These are phyloP conservation scores for Metschnikowia corniflorae DNA, from an alignment of 805 yeast species.

Conservation along the genomic window DNA sequence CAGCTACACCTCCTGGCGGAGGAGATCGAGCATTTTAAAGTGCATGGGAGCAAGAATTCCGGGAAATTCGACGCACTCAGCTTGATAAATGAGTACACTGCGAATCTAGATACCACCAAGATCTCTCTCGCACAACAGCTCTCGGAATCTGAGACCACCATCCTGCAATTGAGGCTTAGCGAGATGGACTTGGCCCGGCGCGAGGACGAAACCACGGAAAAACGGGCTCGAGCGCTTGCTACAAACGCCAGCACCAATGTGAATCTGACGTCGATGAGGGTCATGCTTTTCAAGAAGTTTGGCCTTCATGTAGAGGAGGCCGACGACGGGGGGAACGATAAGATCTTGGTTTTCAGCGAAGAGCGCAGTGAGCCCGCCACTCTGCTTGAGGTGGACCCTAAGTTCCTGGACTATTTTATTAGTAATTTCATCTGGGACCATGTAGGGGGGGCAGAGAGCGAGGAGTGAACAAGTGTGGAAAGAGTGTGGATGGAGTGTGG, in stretches of 20 bases:
- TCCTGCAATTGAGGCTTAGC: constrained; percentile 30
- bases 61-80: constrained; percentile 22
- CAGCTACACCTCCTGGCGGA: constrained; percentile 19
- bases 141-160: constrained; percentile 45
- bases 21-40: constrained; percentile 18
- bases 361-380: constrained; percentile 44
- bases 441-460: constrained; percentile 17
- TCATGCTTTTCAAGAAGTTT: constrained; percentile 56
- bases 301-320: constrained; percentile 49
- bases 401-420: constrained; percentile 64
- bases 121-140: constrained; percentile 50
- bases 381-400: constrained; percentile 48
- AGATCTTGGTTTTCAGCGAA: constrained; percentile 46
- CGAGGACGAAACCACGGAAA: constrained; percentile 34
- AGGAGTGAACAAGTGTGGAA: too few relatives aligned
- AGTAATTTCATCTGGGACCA: constrained; percentile 80
- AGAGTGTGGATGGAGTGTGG: too few relatives aligned
- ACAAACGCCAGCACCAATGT: constrained; percentile 33
- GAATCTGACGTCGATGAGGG: constrained; percentile 47
- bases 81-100: constrained; percentile 25
- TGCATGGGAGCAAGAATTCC: constrained; percentile 1
- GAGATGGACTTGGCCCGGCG: constrained; percentile 36
- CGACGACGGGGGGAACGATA: constrained; percentile 24
- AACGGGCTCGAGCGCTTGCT: constrained; percentile 26
- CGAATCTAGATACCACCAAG: constrained; percentile 43